Conservation (phyloP, 129 eudicot species). For the Flaveria bidentis region DNA sequence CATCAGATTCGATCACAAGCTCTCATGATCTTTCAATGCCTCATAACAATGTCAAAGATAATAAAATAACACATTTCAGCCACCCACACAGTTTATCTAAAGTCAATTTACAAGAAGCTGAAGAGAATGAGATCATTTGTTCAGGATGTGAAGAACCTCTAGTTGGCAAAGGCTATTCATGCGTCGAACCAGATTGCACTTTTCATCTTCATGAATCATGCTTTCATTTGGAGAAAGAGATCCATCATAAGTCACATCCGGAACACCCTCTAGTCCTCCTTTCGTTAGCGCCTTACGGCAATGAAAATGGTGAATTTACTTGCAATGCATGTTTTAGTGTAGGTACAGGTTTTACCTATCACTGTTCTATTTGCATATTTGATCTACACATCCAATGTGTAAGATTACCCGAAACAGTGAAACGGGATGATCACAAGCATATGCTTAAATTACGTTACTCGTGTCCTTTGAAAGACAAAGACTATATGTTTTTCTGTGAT, state of each 20-base stretch:
- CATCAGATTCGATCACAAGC: neutral
- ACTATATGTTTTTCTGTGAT: conserved; percentile 38
- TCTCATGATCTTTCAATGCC: neutral
- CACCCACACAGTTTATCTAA: conserved; percentile 49
- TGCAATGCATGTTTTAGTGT: conserved; percentile 60
- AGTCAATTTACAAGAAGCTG: conserved; percentile 20
- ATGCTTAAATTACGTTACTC: conserved; percentile 45
- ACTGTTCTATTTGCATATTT: conserved; percentile 52
- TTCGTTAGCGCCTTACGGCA: conserved; percentile 42
- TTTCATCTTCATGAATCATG: conserved; percentile 47
- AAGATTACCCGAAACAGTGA: conserved; percentile 52
- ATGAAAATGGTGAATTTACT: conserved; percentile 36
- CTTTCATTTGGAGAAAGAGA: conserved; percentile 28
- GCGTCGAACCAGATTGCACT: conserved; percentile 33
- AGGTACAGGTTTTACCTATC: conserved; percentile 55
- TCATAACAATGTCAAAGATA: neutral
- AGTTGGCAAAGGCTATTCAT: conserved; percentile 34
- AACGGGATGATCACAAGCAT: conserved; percentile 55
- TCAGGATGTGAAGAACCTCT: conserved; percentile 45
- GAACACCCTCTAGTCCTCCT: conserved; percentile 55
- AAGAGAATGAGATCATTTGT: conserved; percentile 37
- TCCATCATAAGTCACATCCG: conserved; percentile 63
- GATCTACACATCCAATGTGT: conserved; percentile 67
- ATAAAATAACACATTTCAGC: conserved; percentile 53
- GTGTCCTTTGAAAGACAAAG: conserved; percentile 34